These are phyloP conservation scores for Boletus semigastroideus DNA, from an alignment of 1,284 basidiomycete genomes.

Conservation along the genomic window DNA sequence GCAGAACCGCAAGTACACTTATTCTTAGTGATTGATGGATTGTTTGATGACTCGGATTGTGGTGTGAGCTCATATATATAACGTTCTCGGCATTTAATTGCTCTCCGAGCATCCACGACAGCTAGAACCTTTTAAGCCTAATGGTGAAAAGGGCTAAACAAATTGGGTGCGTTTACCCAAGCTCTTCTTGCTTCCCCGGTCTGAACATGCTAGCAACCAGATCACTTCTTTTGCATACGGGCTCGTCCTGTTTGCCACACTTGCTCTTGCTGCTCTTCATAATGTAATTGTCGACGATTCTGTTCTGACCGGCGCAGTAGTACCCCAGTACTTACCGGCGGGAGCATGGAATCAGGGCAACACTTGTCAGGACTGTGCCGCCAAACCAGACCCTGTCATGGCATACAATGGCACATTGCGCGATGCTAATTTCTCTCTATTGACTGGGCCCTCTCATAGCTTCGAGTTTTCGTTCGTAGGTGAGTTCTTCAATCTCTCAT, in stretches of 20 bases:
- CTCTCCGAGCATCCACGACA: no score
- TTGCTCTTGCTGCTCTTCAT: background rate
- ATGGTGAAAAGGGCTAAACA: no score
- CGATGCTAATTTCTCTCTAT: constrained; percentile 2
- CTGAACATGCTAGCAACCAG: no score
- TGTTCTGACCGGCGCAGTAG: background rate
- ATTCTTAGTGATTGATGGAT: no score
- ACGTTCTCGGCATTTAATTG: no score
- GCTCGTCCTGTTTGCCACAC: background rate
- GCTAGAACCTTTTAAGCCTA: no score
- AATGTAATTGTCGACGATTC: constrained; percentile 24
- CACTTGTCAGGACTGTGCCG: background rate
- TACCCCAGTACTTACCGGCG: constrained; percentile 9
- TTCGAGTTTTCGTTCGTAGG: constrained; percentile 13
- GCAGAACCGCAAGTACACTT: no score
- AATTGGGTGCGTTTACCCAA: no score
- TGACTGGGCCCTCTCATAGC: background rate
- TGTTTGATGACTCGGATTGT: no score
- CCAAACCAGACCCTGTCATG: background rate
- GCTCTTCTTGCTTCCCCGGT: no score
- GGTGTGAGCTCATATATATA: no score
- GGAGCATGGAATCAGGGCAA: background rate
- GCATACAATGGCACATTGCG: constrained; percentile 18
- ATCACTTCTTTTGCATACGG: no score
- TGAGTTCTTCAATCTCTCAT: background rate